Percentiles rank a stretch among this genome's conserved stretches.
These are phyloP conservation scores for Macrolepiota dolichaula DNA, from an alignment of 768 basidiomycete genomes.

Conservation along the genomic window DNA sequence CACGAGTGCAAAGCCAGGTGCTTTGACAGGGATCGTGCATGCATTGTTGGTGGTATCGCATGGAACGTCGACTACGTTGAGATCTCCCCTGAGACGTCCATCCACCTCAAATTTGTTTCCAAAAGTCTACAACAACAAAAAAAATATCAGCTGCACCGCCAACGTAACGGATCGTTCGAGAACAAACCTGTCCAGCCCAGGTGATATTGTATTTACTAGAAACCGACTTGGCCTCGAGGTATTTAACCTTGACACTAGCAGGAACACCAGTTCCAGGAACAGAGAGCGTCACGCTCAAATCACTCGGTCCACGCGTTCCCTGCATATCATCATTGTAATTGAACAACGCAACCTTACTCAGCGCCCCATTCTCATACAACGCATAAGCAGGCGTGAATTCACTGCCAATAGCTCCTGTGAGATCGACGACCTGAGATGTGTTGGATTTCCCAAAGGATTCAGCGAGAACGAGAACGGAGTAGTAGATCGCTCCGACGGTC, in stretches of 20 bases:
- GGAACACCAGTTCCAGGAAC: constrained; percentile 47
- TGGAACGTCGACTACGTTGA: constrained; percentile 51
- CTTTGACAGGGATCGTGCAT: constrained; percentile 61
- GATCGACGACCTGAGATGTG: constrained; percentile 63
- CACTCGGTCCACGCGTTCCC: constrained; percentile 44
- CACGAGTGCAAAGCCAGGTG: constrained; percentile 74
- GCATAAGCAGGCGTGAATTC: constrained; percentile 65
- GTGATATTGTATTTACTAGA: constrained; percentile 62
- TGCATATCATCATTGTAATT: constrained; percentile 66
- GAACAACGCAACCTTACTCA: constrained; percentile 62
- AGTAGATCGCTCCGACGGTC: constrained; percentile 74
- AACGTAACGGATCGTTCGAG: too few relatives aligned
- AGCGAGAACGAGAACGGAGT: constrained; percentile 65
- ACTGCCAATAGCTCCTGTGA: constrained; percentile 47
- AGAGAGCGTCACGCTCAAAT: constrained; percentile 40
- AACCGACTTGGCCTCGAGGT: constrained; percentile 53
- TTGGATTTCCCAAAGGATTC: constrained; percentile 70
- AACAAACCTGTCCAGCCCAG: constrained; percentile 73
- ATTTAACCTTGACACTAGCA: constrained; percentile 48
- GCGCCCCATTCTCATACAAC: constrained; percentile 68
- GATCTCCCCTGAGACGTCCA: constrained; percentile 57
- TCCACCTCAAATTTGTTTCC: constrained; percentile 62
- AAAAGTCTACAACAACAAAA: constrained; percentile 44
- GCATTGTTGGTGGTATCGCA: constrained; percentile 53
- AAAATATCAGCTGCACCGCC: background rate